Evolutionary conservation across 371 early-diverging fungal species (phyloP).

Genomic region (Apophysomyces variabilis): DNA sequence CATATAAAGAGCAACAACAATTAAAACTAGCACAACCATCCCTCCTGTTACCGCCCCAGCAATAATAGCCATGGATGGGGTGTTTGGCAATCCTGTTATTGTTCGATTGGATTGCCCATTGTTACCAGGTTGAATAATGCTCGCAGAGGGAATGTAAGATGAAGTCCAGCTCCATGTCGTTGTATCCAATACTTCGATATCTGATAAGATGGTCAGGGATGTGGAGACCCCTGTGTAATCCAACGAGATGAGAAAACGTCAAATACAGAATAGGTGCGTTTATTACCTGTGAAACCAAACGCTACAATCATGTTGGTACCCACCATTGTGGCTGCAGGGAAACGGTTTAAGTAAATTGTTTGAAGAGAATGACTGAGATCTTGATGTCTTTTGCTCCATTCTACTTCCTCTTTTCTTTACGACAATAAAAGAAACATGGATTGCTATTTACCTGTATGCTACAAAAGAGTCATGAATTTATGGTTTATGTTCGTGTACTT

Average conservation of each 20-base stretch:
- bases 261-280: no score
- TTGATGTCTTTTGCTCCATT: no score
- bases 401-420: no score
- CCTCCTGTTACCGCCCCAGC: constrained; percentile 48
- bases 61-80: constrained; percentile 43
- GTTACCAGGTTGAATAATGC: neutral
- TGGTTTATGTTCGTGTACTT: no score
- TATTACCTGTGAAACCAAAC: constrained; percentile 49
- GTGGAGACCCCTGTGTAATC: constrained; percentile 34
- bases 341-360: neutral
- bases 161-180: constrained; percentile 55
- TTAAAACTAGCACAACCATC: constrained; percentile 37
- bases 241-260: neutral
- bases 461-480: constrained; percentile 11
- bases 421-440: no score
- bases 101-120: neutral
- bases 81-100: constrained; percentile 12
- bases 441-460: constrained; percentile 48
- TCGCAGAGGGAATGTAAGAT: constrained; percentile 31
- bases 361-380: no score
- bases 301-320: constrained; percentile 53
- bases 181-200: constrained; percentile 47
- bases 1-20: constrained; percentile 40
- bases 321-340: constrained; percentile 38
- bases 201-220: constrained; percentile 43